A percentile compares a stretch with the other conserved stretches of the same genome.
Evolutionary conservation across 73 alveolate genomes (phyloP).

Genomic region (Stentor coeruleus): DNA sequence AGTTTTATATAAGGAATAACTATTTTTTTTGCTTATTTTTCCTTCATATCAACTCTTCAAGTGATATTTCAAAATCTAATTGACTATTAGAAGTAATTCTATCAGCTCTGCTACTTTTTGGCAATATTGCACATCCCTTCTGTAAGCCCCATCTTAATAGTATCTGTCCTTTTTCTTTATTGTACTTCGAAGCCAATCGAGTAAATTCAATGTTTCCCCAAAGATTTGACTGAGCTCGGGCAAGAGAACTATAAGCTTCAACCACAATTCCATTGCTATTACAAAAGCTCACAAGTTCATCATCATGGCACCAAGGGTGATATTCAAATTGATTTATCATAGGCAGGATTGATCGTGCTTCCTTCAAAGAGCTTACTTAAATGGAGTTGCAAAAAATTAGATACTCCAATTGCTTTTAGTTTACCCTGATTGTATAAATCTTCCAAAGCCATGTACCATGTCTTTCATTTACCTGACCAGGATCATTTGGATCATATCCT

Average conservation of each 20-base stretch:
- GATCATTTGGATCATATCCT: constrained; percentile 43
- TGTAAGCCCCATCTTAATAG: constrained; percentile 74
- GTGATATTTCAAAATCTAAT: constrained; percentile 51
- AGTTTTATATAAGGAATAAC: too few relatives aligned
- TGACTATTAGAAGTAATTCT: constrained; percentile 69
- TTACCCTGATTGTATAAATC: constrained; percentile 62
- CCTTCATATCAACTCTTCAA: too few relatives aligned
- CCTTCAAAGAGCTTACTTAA: constrained; percentile 57
- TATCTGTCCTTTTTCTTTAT: constrained; percentile 52
- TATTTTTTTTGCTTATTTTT: too few relatives aligned
- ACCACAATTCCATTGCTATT: constrained; percentile 50
- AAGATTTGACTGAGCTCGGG: constrained; percentile 62
- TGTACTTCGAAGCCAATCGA: constrained; percentile 52
- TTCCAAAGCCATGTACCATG: constrained; percentile 76
- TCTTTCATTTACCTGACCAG: constrained; percentile 54
- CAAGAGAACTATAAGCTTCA: constrained; percentile 87
- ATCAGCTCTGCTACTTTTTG: constrained; percentile 66
- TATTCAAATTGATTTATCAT: constrained; percentile 78
- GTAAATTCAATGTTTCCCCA: constrained; percentile 40
- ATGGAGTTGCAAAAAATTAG: constrained; percentile 71
- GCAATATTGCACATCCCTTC: constrained; percentile 64
- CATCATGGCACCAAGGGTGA: constrained; percentile 78
- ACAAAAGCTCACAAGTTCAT: constrained; percentile 73
- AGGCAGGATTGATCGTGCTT: constrained; percentile 72
- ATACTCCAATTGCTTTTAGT: constrained; percentile 82